Evolutionary conservation across 1,284 basidiomycete genomes (phyloP).

Genomic region (Leccinum glutinopallens): DNA sequence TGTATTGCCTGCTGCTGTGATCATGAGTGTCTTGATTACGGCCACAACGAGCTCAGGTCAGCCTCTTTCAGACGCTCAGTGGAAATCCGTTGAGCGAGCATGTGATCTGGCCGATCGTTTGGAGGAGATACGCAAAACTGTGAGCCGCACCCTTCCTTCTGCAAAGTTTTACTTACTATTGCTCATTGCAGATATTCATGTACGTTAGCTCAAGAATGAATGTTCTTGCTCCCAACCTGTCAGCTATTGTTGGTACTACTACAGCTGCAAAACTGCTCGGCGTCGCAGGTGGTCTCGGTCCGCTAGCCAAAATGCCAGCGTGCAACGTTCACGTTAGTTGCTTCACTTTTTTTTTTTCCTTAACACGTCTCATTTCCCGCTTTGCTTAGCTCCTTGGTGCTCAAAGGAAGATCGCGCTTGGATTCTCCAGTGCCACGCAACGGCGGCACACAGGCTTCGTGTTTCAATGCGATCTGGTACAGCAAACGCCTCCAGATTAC

Average conservation of each 20-base stretch:
- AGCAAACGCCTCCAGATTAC: slow-evolving; percentile 88
- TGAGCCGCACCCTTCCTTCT: slow-evolving; percentile 33
- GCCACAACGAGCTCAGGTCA: slow-evolving; percentile 90
- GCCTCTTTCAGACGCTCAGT: slow-evolving; percentile 69
- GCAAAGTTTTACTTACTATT: slow-evolving; percentile 12
- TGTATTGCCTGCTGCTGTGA: slow-evolving; percentile 87
- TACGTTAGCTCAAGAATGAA: slow-evolving; percentile 99
- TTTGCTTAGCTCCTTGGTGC: slow-evolving; percentile 83
- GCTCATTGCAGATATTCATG: slow-evolving; percentile 77
- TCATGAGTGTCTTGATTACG: slow-evolving; percentile 96
- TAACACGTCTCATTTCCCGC: slow-evolving; percentile 6
- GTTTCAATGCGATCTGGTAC: slow-evolving; percentile 89
- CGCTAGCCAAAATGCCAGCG: slow-evolving; percentile 91
- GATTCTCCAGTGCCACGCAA: slow-evolving; percentile 80
- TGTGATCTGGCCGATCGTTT: slow-evolving; percentile 87
- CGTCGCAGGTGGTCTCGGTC: slow-evolving; percentile 91
- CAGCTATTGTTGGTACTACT: slow-evolving; percentile 95
- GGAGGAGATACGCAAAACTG: slow-evolving; percentile 87
- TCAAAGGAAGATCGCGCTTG: slow-evolving; percentile 86
- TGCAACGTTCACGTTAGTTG: slow-evolving; percentile 90
- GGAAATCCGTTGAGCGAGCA: slow-evolving; percentile 82
- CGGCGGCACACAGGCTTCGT: slow-evolving; percentile 96
- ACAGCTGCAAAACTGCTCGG: slow-evolving; percentile 98
- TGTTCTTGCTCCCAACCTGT: slow-evolving; percentile 96
- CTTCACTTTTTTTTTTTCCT: neutral